Conservation (phyloP, 2,329 filamentous ascomycete species). For the Plenodomus biglobosus region DNA sequence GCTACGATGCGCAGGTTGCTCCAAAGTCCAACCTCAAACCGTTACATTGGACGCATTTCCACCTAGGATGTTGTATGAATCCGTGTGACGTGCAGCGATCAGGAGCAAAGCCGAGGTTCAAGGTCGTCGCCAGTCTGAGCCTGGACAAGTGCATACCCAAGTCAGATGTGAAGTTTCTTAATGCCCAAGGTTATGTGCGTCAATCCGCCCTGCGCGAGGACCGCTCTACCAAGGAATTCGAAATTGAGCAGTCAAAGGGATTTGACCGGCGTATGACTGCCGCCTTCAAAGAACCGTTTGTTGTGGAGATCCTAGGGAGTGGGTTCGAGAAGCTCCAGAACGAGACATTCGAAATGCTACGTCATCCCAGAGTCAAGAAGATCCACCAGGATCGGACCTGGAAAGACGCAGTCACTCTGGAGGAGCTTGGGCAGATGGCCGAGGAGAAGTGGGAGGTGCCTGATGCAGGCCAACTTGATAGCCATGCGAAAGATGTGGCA, state of each 20-base stretch:
- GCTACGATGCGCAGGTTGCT: constrained; percentile 67
- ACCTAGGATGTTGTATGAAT: constrained; percentile 74
- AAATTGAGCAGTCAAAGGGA: constrained; percentile 21
- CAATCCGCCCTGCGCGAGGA: constrained; percentile 30
- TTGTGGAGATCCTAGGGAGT: constrained; percentile 79
- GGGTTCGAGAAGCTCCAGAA: constrained; percentile 74
- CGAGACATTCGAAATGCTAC: constrained; percentile 69
- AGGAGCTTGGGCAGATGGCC: constrained; percentile 69
- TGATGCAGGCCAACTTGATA: constrained; percentile 26
- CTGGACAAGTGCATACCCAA: constrained; percentile 52
- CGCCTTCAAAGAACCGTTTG: constrained; percentile 69
- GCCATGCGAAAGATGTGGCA: constrained; percentile 37
- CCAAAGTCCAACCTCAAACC: constrained; percentile 56
- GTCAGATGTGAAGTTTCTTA: constrained; percentile 48
- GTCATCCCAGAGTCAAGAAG: constrained; percentile 76
- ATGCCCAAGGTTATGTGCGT: constrained; percentile 45
- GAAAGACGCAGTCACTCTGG: constrained; percentile 67
- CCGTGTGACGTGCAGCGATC: constrained; percentile 59
- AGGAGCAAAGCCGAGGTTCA: constrained; percentile 60
- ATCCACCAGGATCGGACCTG: constrained; percentile 75
- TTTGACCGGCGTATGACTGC: constrained; percentile 44
- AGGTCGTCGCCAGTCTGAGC: constrained; percentile 60
- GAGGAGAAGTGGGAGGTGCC: constrained; percentile 50
- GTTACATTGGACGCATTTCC: constrained; percentile 77
- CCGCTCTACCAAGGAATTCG: constrained; percentile 23